Percentiles rank a stretch among this genome's conserved stretches.
These are phyloP conservation scores for Catenaria anguillulae DNA, from an alignment of 371 early-diverging fungal genomes.

Conservation along the genomic window DNA sequence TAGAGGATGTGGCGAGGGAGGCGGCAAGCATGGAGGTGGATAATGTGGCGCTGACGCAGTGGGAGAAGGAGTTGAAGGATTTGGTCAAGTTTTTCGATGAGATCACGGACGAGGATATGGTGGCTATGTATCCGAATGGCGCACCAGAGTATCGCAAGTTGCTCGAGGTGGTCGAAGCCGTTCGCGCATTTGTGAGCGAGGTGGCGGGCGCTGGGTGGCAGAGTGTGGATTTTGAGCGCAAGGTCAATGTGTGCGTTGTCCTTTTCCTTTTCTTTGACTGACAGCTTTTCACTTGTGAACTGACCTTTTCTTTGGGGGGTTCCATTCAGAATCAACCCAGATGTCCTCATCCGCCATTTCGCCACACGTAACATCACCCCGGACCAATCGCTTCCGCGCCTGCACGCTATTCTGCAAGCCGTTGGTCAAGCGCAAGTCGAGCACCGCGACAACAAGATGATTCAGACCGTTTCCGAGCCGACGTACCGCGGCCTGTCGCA, in stretches of 20 bases:
- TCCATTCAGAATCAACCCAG: too few species aligned
- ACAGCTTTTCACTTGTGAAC: neutral
- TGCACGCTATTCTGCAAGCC: too few species aligned
- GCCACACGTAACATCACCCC: too few species aligned
- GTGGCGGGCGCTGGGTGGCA: too few species aligned
- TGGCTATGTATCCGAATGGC: too few species aligned
- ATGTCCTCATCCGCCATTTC: too few species aligned
- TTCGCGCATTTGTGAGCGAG: neutral
- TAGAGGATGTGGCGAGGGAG: conserved; percentile 6
- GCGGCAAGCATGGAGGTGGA: neutral
- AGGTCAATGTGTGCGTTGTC: neutral
- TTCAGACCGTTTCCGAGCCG: neutral
- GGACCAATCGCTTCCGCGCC: too few species aligned
- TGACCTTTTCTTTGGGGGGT: too few species aligned
- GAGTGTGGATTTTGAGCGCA: neutral
- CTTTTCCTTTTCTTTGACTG: neutral
- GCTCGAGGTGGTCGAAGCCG: neutral
- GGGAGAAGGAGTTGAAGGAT: neutral
- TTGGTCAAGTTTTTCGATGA: neutral
- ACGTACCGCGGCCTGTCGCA: neutral
- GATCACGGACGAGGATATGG: too few species aligned
- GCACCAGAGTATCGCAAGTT: neutral
- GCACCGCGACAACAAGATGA: neutral
- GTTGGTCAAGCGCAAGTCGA: neutral
- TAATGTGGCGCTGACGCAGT: neutral